A percentile compares a stretch with the other conserved stretches of the same genome.
Conservation (phyloP, 148 eudicot species). For the Vaccinium myrtillus region DNA sequence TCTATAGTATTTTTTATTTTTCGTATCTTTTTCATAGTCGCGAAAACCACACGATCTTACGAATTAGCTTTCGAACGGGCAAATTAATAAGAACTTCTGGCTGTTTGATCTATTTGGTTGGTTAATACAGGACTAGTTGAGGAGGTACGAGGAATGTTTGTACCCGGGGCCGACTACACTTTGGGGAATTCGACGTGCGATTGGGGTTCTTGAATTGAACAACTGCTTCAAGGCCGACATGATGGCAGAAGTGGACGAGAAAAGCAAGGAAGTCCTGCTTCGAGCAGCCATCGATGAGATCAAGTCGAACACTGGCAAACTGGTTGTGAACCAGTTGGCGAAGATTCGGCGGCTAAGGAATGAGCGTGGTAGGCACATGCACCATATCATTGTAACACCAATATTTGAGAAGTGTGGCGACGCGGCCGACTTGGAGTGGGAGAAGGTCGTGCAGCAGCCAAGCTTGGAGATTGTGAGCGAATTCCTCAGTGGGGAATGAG, state of each 20-base stretch:
- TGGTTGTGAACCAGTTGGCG: background rate
- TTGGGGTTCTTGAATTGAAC: conserved; percentile 32
- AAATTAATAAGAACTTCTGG: too few species aligned
- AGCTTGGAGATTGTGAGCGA: conserved; percentile 10
- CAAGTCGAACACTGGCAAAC: conserved; percentile 24
- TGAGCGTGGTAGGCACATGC: conserved; percentile 18
- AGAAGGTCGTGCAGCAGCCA: conserved; percentile 11
- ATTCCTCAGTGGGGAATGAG: background rate
- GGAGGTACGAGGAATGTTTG: conserved; percentile 26
- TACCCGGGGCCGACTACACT: conserved; percentile 23
- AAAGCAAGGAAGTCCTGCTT: conserved; percentile 1
- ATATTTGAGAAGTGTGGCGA: conserved; percentile 6
- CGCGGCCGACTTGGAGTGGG: conserved; percentile 17
- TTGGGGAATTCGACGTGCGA: conserved; percentile 28
- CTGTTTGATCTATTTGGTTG: background rate
- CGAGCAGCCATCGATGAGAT: conserved; percentile 18
- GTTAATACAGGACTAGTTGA: conserved; percentile 24
- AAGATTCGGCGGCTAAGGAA: conserved; percentile 20
- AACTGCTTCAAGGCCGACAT: conserved; percentile 12
- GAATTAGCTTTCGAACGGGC: too few species aligned
- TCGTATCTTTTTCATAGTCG: too few species aligned
- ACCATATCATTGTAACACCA: conserved; percentile 8
- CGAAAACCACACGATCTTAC: too few species aligned
- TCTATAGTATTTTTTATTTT: too few species aligned
- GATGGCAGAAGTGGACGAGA: background rate